phyloP scores from a whole-genome alignment of 805 yeast genomes.

The Priceomyces haplophilus region DNA sequence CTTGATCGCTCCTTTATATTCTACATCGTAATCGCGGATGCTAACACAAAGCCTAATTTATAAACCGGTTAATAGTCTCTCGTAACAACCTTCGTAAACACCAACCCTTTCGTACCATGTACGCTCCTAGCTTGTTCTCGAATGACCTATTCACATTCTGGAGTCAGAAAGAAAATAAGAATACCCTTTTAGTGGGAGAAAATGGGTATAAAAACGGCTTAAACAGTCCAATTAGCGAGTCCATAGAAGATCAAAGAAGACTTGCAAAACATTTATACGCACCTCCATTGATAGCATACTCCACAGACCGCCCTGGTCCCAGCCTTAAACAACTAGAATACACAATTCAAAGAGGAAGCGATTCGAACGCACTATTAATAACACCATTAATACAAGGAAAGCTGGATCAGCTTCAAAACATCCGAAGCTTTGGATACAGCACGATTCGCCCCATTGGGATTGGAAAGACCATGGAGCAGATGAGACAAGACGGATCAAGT shows the following conservation, averaged over 20 bases:
- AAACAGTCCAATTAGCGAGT: conserved; percentile 7
- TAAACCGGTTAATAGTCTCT: too few relatives aligned
- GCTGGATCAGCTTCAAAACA: conserved; percentile 21
- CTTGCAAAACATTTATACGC: conserved; percentile 32
- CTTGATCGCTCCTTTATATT: too few relatives aligned
- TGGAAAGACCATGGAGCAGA: conserved; percentile 38
- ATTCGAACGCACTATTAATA: conserved; percentile 9
- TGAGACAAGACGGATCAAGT: conserved; percentile 24
- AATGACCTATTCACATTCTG: conserved; percentile 46
- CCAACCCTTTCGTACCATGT: conserved; percentile 31
- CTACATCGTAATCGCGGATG: too few relatives aligned
- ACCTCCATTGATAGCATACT: conserved; percentile 55
- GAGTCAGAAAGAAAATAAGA: conserved; percentile 15
- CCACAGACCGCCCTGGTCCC: conserved; percentile 41
- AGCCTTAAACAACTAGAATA: conserved; percentile 17
- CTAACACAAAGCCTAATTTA: too few relatives aligned
- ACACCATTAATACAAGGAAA: conserved; percentile 21
- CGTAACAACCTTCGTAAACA: too few relatives aligned
- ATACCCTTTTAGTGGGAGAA: neutral
- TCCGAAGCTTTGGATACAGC: conserved; percentile 33
- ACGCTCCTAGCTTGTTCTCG: conserved; percentile 46
- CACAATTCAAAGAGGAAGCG: conserved; percentile 12
- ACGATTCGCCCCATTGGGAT: conserved; percentile 39
- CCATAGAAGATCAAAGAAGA: conserved; percentile 18
- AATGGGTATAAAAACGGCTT: conserved; percentile 5